Percentiles rank a stretch among this genome's conserved stretches.
Evolutionary conservation across 352 stramenopile genomes (phyloP).

Genomic region (Blastocystis sp.): DNA sequence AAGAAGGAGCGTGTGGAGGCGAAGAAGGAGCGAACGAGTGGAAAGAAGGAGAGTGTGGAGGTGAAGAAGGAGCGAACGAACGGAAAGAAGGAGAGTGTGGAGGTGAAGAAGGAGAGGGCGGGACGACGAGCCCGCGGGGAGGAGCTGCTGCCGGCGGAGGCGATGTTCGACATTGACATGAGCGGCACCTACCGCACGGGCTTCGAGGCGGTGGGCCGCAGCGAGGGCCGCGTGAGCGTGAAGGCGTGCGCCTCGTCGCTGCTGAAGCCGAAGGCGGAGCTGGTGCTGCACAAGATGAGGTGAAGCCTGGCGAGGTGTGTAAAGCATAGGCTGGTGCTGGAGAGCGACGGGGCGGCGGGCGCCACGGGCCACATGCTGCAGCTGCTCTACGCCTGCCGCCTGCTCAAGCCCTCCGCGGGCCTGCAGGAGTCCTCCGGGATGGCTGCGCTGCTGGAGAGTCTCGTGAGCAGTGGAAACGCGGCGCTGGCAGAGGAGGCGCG

Average conservation of each 20-base stretch:
- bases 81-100: neutral
- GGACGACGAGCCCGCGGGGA: neutral
- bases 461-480: neutral
- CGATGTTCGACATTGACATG: slow-evolving; percentile 21
- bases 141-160: slow-evolving; percentile 11
- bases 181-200: slow-evolving; percentile 1
- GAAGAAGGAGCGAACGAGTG: neutral
- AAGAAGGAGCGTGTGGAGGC: neutral
- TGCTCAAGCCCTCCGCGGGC: neutral
- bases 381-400: slow-evolving; percentile 30
- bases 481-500: slow-evolving; percentile 1
- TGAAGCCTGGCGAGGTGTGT: neutral
- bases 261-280: neutral
- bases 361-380: neutral
- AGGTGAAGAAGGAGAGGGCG: neutral
- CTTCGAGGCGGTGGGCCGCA: neutral
- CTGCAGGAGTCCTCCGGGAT: neutral
- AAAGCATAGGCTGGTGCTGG: neutral
- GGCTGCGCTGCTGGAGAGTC: neutral
- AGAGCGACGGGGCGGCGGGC: neutral
- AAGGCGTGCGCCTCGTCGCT: neutral
- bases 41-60: neutral
- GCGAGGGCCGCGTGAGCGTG: slow-evolving; percentile 11
- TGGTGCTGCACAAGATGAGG: neutral
- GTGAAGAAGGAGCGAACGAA: neutral